Conservation (phyloP, 2,329 filamentous ascomycete species). For the Pseudovirgaria hyperparasitica region DNA sequence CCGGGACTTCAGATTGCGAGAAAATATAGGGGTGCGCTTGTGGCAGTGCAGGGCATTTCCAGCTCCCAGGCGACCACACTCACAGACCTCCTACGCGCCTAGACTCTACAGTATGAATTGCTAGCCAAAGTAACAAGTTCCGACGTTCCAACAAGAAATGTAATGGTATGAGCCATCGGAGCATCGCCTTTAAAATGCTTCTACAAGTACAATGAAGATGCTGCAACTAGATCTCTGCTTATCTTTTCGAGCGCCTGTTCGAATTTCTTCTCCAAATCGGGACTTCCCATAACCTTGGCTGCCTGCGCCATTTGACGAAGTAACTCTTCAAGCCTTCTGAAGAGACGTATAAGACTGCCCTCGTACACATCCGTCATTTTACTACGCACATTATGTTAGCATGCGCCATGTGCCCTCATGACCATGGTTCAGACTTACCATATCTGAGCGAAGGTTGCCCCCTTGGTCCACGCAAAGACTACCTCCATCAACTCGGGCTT, state of each 20-base stretch:
- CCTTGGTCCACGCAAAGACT: slow-evolving; percentile 82
- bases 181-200: too few relatives aligned
- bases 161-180: too few relatives aligned
- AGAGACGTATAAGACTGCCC: slow-evolving; percentile 88
- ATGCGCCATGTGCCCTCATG: slow-evolving; percentile 3
- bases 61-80: too few relatives aligned
- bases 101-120: too few relatives aligned
- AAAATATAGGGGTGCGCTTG: too few relatives aligned
- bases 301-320: slow-evolving; percentile 92
- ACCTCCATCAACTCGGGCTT: slow-evolving; percentile 98
- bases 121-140: too few relatives aligned
- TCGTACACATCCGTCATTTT: slow-evolving; percentile 99
- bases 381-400: slow-evolving; percentile 34
- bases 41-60: too few relatives aligned
- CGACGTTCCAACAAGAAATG: too few relatives aligned
- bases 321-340: slow-evolving; percentile 88
- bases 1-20: too few relatives aligned
- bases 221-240: slow-evolving; percentile 84
- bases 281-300: slow-evolving; percentile 94
- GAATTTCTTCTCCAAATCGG: slow-evolving; percentile 86
- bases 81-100: too few relatives aligned
- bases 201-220: slow-evolving; percentile 82
- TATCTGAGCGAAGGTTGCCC: slow-evolving; percentile 81
- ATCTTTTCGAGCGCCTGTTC: slow-evolving; percentile 76
- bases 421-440: slow-evolving; percentile 52